phyloP scores from a whole-genome alignment of 768 basidiomycete species.

The Mycena vitilis region DNA sequence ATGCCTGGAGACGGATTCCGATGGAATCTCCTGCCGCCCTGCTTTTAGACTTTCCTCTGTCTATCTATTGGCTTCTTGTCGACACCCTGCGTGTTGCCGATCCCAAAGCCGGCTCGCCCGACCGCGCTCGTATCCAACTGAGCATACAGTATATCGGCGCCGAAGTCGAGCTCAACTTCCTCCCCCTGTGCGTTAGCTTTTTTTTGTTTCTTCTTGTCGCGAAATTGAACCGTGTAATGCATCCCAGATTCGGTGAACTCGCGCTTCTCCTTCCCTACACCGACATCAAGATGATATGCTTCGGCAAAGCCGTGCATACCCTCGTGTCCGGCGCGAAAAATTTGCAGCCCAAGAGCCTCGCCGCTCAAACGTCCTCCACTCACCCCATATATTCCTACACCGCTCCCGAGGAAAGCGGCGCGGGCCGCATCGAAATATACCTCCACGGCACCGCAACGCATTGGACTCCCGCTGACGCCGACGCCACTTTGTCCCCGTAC shows the following conservation, averaged over 20 bases:
- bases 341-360: conserved; percentile 19
- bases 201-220: background rate
- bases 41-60: conserved; percentile 53
- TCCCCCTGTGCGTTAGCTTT: conserved; percentile 51
- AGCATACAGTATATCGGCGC: conserved; percentile 52
- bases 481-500: conserved; percentile 37
- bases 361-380: conserved; percentile 35
- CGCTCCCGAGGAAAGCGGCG: conserved; percentile 49
- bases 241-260: conserved; percentile 52
- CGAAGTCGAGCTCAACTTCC: conserved; percentile 57
- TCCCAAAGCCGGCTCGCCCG: conserved; percentile 30
- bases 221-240: background rate
- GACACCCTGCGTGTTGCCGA: conserved; percentile 46
- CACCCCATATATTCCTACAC: conserved; percentile 43
- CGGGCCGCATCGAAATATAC: conserved; percentile 48
- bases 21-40: conserved; percentile 55
- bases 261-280: conserved; percentile 55
- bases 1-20: conserved; percentile 54
- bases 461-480: conserved; percentile 29
- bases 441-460: conserved; percentile 38
- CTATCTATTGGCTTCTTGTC: conserved; percentile 49
- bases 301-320: conserved; percentile 47
- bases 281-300: conserved; percentile 55
- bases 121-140: conserved; percentile 43
- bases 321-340: conserved; percentile 46